Evolutionary conservation across 176 grass and related monocot genomes (phyloP).

Genomic region (Oryza nivara): DNA sequence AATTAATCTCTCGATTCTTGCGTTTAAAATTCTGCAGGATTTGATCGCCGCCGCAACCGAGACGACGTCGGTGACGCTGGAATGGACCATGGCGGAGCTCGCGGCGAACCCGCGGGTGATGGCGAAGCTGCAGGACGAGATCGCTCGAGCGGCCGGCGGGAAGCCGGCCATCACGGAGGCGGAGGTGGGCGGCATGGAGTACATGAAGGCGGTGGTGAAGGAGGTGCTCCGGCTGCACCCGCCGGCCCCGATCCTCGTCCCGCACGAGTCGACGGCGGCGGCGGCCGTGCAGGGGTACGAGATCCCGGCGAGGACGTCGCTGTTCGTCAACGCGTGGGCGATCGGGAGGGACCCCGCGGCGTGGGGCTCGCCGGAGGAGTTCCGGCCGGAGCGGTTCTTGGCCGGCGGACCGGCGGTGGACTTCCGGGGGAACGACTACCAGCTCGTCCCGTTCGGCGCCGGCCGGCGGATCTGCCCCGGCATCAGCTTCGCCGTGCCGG

Average conservation of each 20-base stretch:
- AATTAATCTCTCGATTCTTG: background rate
- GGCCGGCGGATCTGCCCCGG: conserved; percentile 72
- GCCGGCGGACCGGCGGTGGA: conserved; percentile 23
- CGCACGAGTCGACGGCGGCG: conserved; percentile 41
- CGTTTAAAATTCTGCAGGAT: conserved; percentile 38
- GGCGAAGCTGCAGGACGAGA: conserved; percentile 55
- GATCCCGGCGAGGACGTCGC: conserved; percentile 44
- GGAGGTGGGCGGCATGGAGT: conserved; percentile 47
- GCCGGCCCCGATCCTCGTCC: conserved; percentile 63
- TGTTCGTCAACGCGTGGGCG: conserved; percentile 72
- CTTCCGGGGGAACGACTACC: conserved; percentile 55
- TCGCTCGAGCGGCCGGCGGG: conserved; percentile 15
- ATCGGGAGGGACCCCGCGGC: conserved; percentile 57
- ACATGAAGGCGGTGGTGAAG: conserved; percentile 61
- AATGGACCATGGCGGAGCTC: conserved; percentile 78
- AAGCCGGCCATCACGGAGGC: conserved; percentile 39
- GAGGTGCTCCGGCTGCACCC: conserved; percentile 67
- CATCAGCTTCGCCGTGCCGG: conserved; percentile 55
- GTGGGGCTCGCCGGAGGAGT: conserved; percentile 68
- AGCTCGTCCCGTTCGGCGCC: conserved; percentile 66
- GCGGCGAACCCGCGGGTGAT: conserved; percentile 46
- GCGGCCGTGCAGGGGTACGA: conserved; percentile 49
- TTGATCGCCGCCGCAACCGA: conserved; percentile 66
- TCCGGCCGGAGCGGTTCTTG: conserved; percentile 68
- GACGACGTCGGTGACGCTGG: conserved; percentile 46